These are phyloP conservation scores for Rosellinia necatrix DNA, from an alignment of 2,329 filamentous ascomycete species.

Conservation along the genomic window DNA sequence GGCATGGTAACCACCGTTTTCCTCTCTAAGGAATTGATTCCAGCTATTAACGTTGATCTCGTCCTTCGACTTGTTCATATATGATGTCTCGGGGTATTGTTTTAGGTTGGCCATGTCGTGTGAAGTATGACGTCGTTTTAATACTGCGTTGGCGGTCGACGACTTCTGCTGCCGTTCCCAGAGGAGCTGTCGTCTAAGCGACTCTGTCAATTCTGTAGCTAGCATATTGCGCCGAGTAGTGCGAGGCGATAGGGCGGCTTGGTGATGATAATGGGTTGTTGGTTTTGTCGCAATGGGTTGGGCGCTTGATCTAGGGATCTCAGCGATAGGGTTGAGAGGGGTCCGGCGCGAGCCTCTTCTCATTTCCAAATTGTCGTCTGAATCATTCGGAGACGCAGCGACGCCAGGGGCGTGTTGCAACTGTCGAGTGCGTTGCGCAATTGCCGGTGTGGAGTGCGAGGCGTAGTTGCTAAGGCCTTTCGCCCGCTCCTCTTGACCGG, in stretches of 20 bases:
- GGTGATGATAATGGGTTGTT: slow-evolving; percentile 63
- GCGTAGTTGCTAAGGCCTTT: slow-evolving; percentile 71
- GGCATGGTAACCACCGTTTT: slow-evolving; percentile 79
- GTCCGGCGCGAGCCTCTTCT: slow-evolving; percentile 60
- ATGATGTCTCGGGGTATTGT: slow-evolving; percentile 73
- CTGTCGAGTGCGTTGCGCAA: slow-evolving; percentile 67
- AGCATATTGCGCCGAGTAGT: slow-evolving; percentile 96
- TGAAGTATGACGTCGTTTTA: slow-evolving; percentile 88
- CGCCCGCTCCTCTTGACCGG: slow-evolving; percentile 72
- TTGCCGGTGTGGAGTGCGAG: slow-evolving; percentile 69
- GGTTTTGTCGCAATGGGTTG: slow-evolving; percentile 81
- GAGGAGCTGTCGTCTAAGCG: slow-evolving; percentile 85
- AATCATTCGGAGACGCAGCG: slow-evolving; percentile 60
- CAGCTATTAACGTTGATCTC: slow-evolving; percentile 71
- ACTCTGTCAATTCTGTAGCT: slow-evolving; percentile 90
- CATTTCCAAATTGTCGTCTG: slow-evolving; percentile 67
- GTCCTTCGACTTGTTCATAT: slow-evolving; percentile 63
- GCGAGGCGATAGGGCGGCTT: slow-evolving; percentile 82
- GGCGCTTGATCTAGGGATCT: slow-evolving; percentile 67
- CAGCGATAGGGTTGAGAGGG: slow-evolving; percentile 59
- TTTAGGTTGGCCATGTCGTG: slow-evolving; percentile 88
- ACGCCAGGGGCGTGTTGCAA: slow-evolving; percentile 49
- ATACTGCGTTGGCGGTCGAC: slow-evolving; percentile 81
- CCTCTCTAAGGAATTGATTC: slow-evolving; percentile 87
- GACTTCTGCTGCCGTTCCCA: slow-evolving; percentile 97